These are phyloP conservation scores for Thielaviopsis euricoi DNA, from an alignment of 2,329 filamentous ascomycete species.

Conservation along the genomic window DNA sequence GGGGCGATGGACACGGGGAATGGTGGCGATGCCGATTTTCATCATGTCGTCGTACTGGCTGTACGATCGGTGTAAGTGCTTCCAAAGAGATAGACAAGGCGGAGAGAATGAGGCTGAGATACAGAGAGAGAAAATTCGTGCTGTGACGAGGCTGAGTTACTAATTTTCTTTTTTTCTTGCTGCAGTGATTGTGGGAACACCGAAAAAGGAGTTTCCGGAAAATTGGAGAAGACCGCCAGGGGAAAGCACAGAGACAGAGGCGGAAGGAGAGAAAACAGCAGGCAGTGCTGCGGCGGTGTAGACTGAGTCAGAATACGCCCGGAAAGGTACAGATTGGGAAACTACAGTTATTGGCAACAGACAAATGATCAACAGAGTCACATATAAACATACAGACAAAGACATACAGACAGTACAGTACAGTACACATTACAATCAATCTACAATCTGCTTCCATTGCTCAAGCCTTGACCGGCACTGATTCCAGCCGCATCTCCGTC, in stretches of 20 bases:
- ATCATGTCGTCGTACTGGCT: slow-evolving; percentile 10
- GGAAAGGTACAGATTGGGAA: no score
- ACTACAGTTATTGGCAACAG: no score
- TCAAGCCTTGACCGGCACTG: neutral
- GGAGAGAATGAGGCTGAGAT: no score
- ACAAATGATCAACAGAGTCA: no score
- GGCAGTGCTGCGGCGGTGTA: neutral
- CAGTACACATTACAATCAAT: no score
- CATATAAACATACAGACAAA: no score
- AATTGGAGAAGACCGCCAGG: slow-evolving; percentile 1
- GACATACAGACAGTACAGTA: no score
- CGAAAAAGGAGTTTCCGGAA: slow-evolving; percentile 3
- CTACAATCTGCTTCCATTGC: neutral
- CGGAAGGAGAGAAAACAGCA: neutral
- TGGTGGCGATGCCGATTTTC: slow-evolving; percentile 7
- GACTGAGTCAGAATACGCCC: neutral
- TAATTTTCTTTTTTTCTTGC: no score
- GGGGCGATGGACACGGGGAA: slow-evolving; percentile 8
- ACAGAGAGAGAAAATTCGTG: neutral
- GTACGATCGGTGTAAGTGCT: slow-evolving; percentile 5
- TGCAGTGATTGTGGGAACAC: slow-evolving; percentile 2
- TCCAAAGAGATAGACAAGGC: neutral
- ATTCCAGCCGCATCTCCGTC: neutral
- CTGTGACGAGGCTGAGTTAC: neutral
- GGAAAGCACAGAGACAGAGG: no score